These are phyloP conservation scores for Waitea zeae DNA, from an alignment of 1,284 basidiomycete species.

Conservation along the genomic window DNA sequence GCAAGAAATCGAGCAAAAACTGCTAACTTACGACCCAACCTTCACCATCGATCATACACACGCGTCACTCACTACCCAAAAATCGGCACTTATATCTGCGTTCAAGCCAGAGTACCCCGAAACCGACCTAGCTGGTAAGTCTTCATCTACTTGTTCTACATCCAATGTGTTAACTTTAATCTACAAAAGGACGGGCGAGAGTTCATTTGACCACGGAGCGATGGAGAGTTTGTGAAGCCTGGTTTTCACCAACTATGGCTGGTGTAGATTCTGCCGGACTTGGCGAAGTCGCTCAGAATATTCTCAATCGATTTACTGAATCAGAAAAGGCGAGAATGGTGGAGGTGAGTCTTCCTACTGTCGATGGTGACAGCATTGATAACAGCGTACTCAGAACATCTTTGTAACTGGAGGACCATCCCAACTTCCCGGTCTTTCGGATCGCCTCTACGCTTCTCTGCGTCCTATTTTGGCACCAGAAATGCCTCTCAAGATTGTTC, in stretches of 20 bases:
- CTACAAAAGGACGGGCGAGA: slow-evolving; percentile 48
- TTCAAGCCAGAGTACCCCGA: slow-evolving; percentile 64
- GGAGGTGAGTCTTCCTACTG: slow-evolving; percentile 9
- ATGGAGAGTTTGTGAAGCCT: slow-evolving; percentile 85
- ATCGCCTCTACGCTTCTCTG: slow-evolving; percentile 53
- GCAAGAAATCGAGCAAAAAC: slow-evolving; percentile 60
- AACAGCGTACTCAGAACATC: slow-evolving; percentile 44
- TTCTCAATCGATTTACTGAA: slow-evolving; percentile 68
- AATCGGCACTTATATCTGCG: slow-evolving; percentile 72
- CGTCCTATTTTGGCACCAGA: slow-evolving; percentile 73
- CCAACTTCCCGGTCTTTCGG: slow-evolving; percentile 51
- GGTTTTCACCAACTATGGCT: slow-evolving; percentile 87
- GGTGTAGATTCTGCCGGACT: slow-evolving; percentile 92
- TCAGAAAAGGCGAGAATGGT: slow-evolving; percentile 25
- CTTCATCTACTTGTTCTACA: too few relatives aligned
- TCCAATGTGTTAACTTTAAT: not conserved
- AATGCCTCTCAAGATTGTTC: slow-evolving; percentile 43
- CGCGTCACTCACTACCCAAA: slow-evolving; percentile 56
- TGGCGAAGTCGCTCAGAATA: slow-evolving; percentile 77
- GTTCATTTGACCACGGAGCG: slow-evolving; percentile 91
- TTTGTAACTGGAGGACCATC: slow-evolving; percentile 81
- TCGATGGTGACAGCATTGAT: not conserved
- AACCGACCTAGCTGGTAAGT: slow-evolving; percentile 47
- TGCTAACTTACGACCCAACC: slow-evolving; percentile 70
- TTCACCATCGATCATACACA: slow-evolving; percentile 78